Base-by-base conservation (phyloP, 2,329 filamentous ascomycete species). In the Sporothrix sp. region DNA sequence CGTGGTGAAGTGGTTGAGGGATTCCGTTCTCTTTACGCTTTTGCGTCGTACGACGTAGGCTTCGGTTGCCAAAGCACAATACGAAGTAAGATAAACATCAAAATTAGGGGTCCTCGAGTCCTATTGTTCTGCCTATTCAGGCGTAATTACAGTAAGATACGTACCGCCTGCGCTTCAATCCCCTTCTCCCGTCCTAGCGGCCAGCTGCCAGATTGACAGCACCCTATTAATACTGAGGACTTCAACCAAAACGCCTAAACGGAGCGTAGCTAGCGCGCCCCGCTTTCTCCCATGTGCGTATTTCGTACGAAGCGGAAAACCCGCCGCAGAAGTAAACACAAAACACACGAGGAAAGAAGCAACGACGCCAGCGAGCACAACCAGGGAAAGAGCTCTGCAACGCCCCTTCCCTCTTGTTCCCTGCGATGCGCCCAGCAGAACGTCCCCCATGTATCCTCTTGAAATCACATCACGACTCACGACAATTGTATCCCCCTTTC, bases 271-370 rank as follows among this genome's bases (percentile, higher is more conserved):
- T 52, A 52, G 51, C 36, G 20, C 16, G 46, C 13, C 35, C 51
- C 51, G 35, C 46, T 42, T 42, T 46, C 32, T 20, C 28, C 38
- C 49, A 40, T 46, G 30, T 25, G 43, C 43, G 28, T 45, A 45
- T 45, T 45, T 45, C 30, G n/a, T n/a, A n/a, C n/a, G n/a, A n/a
- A n/a, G 33, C 30, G 30, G n/a, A 35, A 43, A 25, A 10, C 20
- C 27, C 43, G 23, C 43, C 20, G 20, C 30, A 35, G 42, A 52
- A 52, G 50, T 52, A 52, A 52, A 52, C 50, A 52, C 35, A 42
- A 48, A 47, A 30, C 44, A 37, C 44, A 38, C 44, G 42, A 45
- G 30, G 35, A 45, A 27, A 30, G 20, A 35, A 23, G 42, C 27
- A 8, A 44, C 42, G 21, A n/a, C n/a, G 30, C 43, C 33, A 20